Evolutionary conservation across 805 yeast genomes (phyloP).

Genomic region (Ogataea pignaliae): DNA sequence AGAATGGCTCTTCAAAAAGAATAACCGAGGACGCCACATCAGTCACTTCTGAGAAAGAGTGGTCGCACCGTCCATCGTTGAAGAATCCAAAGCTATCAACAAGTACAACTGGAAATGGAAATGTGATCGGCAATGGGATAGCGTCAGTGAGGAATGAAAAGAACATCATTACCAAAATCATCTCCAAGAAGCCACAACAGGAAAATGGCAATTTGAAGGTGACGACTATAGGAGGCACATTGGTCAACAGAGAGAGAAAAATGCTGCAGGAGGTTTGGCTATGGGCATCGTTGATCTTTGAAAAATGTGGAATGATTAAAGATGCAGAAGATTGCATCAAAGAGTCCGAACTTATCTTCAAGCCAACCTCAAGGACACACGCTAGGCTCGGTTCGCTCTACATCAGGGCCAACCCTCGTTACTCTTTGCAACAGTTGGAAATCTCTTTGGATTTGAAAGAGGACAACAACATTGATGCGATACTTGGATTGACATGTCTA

Average conservation of each 20-base stretch:
- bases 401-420: constrained; percentile 26
- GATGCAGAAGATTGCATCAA: constrained; percentile 70
- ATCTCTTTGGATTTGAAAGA: constrained; percentile 45
- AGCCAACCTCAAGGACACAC: constrained; percentile 44
- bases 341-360: constrained; percentile 57
- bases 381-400: constrained; percentile 46
- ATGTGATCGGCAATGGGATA: constrained; percentile 4
- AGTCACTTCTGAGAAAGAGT: constrained; percentile 2
- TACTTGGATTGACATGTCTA: constrained; percentile 51
- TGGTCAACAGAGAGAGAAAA: constrained; percentile 26
- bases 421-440: constrained; percentile 63
- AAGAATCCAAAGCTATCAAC: constrained; percentile 5
- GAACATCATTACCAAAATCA: constrained; percentile 10
- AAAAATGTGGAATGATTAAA: constrained; percentile 44
- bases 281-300: constrained; percentile 63
- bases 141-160: constrained; percentile 13
- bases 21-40: background rate
- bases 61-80: constrained; percentile 15
- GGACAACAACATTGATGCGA: constrained; percentile 45
- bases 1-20: constrained; percentile 1
- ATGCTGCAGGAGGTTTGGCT: constrained; percentile 68
- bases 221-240: constrained; percentile 5
- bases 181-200: constrained; percentile 6
- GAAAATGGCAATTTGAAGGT: constrained; percentile 4
- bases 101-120: background rate